Base-by-base conservation (phyloP, 1,139 yeast genomes). In the Maudiozyma humilis region DNA sequence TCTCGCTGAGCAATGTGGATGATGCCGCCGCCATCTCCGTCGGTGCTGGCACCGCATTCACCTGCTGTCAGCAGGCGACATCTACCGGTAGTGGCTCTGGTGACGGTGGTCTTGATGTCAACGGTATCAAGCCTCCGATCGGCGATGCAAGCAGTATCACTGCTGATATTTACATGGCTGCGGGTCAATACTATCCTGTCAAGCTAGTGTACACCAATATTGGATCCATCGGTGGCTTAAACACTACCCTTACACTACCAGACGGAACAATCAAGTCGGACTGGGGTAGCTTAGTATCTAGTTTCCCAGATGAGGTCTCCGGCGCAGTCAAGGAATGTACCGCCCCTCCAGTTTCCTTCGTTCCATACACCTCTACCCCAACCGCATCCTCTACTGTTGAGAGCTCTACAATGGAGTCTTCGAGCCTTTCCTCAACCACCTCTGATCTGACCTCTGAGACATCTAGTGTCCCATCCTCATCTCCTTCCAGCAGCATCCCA, bases 161-260 rank as follows among this genome's bases (percentile, higher is more conserved):
- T 19, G 27, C 33, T 20, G 18, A 19, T 4, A 34, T 45, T 3
- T 29, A 43, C 23, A 15, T 48, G 30, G 37, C 32, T 15, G 51
- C 44, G 12, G 62, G 57, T 32, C 31, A 42, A 16, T 59, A 54
- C 35, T 62, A 59, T 40, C 66, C 66, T 31, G 44, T 62, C 16
- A 55, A 53, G 46, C 45, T 62, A 27, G 57, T 60, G 25, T 57
- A 49, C 32, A n/a, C 29, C n/a, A 36, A 36, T 15, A 18, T 18
- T 19, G 17, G 15, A n/a, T 36, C 38, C 10, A 23, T 6, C 14
- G 38, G n/a, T 19, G 19, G 25, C 6, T 25, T 34, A 6, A 2
- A 15, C 20, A 34, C 36, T 8, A 34, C 36, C 12, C 13, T 32
- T 16, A 32, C 35, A 4, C 17, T 32, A 13, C 35, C 35, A 12